Evolutionary conservation across 139 green algal species (phyloP), one percentile per base, ranked within the genome.

Genomic region (Raphidocelis subcapitata): DNA sequence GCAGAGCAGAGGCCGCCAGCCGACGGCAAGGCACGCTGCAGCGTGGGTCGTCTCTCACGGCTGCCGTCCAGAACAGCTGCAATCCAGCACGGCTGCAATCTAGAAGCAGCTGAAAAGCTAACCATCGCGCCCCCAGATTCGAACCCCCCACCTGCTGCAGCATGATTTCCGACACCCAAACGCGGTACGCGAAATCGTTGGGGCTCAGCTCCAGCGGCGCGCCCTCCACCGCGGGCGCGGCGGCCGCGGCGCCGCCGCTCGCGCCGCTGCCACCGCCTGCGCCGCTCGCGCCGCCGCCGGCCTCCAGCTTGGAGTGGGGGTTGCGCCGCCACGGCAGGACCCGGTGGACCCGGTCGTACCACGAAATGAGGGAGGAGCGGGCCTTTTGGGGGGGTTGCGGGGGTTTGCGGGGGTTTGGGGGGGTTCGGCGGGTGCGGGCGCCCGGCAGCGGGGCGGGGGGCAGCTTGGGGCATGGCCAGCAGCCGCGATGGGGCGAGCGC

Each of bases 131-230:
- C n/a, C n/a, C n/a, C n/a, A n/a, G n/a, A n/a, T n/a, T n/a, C n/a
- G n/a, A n/a, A n/a, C n/a, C n/a, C 41, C 41, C 41, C 31, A 94
- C 97, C 82, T 98, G 95, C 82, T 99, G 95, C 33, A 91, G 85
- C 95, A 99, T 99, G n/a, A 98, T 81, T 74, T 99, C 94, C 20
- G 74, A 92, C 1, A 97, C 89, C 89, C 92, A 97, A 8, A 92
- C 89, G 56, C 47, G 75, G 71, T 99, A 99, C 14, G 94, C 92
- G 81, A 97, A 95, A 32, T 91, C 54, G 61, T 95, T 74, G 15
- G 75, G 51, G 1, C 79, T 69, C 49, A 93, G 61, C 14, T 85
- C 80, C 8, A 73, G 35, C 0, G 86, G 77, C 10, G 83, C 89
- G 36, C 67, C 76, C 47, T 73, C 36, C 1, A 37, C 65, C 3